Percentiles rank a stretch among this genome's conserved stretches.
Conservation (phyloP, 306 rosid genomes). For the Echinosophora koreensis region DNA sequence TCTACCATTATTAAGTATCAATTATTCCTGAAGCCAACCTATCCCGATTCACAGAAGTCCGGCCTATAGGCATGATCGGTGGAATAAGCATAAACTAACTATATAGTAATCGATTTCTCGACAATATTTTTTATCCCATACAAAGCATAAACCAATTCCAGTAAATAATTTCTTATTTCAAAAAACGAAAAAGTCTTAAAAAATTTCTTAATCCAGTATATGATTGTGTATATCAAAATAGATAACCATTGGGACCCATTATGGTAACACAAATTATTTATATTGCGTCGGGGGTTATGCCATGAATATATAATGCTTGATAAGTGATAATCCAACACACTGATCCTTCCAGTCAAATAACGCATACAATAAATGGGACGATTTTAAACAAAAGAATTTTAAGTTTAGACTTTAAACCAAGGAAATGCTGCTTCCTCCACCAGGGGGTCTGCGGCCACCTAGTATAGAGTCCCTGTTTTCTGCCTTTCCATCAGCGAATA, state of each 20-base stretch:
- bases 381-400: neutral
- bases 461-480: constrained; percentile 72
- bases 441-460: constrained; percentile 91
- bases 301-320: constrained; percentile 40
- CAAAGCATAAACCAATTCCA: no score
- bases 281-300: constrained; percentile 39
- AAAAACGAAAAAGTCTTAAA: neutral
- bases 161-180: neutral
- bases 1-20: constrained; percentile 17
- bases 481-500: constrained; percentile 84
- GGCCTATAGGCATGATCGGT: neutral
- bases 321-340: constrained; percentile 45
- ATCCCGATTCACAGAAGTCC: neutral
- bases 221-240: constrained; percentile 27
- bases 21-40: constrained; percentile 9
- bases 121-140: neutral
- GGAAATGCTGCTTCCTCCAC: constrained; percentile 92
- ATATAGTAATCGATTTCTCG: constrained; percentile 16
- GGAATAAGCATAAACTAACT: neutral
- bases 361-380: constrained; percentile 22
- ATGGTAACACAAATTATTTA: constrained; percentile 10
- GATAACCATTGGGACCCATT: constrained; percentile 34
- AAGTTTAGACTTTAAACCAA: constrained; percentile 58
- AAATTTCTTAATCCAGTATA: neutral
- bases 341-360: constrained; percentile 35